Conservation (phyloP, 2,329 filamentous ascomycete genomes). For the Hymenoscyphus fraxineus region DNA sequence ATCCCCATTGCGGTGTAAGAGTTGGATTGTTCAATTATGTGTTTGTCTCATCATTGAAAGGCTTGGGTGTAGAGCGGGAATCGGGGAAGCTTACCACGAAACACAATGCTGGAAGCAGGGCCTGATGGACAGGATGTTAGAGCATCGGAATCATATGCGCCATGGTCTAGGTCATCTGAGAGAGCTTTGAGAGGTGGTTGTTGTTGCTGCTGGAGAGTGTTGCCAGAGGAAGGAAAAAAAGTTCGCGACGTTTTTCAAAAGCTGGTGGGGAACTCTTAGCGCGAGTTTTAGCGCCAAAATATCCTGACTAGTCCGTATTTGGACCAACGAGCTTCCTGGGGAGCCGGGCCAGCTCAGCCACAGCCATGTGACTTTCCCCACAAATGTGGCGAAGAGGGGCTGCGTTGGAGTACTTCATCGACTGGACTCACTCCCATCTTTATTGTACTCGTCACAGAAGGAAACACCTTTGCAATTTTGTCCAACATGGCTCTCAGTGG, state of each 20-base stretch:
- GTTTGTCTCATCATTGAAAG: conserved; percentile 39
- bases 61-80: conserved; percentile 13
- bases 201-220: neutral
- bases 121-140: neutral
- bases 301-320: neutral
- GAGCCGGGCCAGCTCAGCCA: neutral
- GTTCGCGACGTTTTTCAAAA: conserved; percentile 4
- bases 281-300: neutral
- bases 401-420: neutral
- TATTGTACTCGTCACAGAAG: neutral
- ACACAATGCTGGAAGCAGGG: neutral
- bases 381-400: conserved; percentile 8
- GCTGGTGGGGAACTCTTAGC: conserved; percentile 1
- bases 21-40: conserved; percentile 42
- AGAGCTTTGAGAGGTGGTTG: neutral
- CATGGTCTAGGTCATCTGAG: neutral
- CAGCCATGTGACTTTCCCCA: conserved; percentile 5
- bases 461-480: conserved; percentile 7
- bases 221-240: conserved; percentile 2
- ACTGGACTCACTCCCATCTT: neutral
- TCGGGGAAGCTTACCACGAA: conserved; percentile 19
- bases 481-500: conserved; percentile 32
- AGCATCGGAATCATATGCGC: neutral
- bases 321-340: neutral
- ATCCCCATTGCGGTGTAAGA: conserved; percentile 39